These are phyloP conservation scores for Linanthus parryae DNA, from an alignment of 148 eudicot genomes.

Conservation along the genomic window DNA sequence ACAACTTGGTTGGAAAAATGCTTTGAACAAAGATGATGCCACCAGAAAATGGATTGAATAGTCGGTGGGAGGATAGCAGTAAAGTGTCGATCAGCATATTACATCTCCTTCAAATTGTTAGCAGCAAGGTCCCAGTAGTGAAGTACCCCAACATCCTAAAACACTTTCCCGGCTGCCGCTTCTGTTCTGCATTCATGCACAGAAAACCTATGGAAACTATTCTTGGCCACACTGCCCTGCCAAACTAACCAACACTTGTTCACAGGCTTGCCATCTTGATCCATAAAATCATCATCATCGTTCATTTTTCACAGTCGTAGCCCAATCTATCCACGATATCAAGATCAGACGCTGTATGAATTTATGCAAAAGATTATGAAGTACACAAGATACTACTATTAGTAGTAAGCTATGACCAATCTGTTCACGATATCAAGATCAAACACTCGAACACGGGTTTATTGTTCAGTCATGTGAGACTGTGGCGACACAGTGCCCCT, in stretches of 20 bases:
- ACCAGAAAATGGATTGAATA: too few relatives aligned
- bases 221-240: conserved; percentile 87
- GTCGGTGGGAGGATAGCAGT: too few relatives aligned
- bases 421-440: too few relatives aligned
- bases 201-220: conserved; percentile 53
- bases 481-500: conserved; percentile 72
- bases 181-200: conserved; percentile 85
- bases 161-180: conserved; percentile 75
- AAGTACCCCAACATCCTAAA: conserved; percentile 77
- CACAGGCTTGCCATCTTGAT: conserved; percentile 55
- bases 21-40: too few relatives aligned
- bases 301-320: conserved; percentile 49
- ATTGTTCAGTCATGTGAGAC: conserved; percentile 87
- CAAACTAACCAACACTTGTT: conserved; percentile 74
- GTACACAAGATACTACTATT: too few relatives aligned
- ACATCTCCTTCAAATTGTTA: conserved; percentile 57
- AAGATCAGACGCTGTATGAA: too few relatives aligned
- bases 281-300: conserved; percentile 45
- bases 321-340: conserved; percentile 91
- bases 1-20: too few relatives aligned
- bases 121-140: conserved; percentile 92
- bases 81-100: too few relatives aligned
- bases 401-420: too few relatives aligned
- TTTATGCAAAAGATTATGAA: too few relatives aligned
- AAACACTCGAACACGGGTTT: conserved; percentile 87